These are phyloP conservation scores for Leccinum holopus DNA, from an alignment of 1,284 basidiomycete genomes.

Conservation along the genomic window DNA sequence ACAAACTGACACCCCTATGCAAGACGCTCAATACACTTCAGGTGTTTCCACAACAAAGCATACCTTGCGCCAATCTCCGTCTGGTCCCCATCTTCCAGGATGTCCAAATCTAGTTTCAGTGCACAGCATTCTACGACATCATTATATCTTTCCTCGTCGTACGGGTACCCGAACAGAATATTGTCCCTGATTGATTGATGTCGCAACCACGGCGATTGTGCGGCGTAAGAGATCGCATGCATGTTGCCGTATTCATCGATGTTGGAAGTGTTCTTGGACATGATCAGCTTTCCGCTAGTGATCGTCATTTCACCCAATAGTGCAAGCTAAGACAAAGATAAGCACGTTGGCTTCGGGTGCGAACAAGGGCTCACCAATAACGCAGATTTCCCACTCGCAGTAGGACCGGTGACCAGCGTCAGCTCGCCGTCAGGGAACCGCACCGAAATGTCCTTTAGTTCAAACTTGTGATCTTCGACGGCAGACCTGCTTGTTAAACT, in stretches of 20 bases:
- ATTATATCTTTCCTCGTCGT: slow-evolving; percentile 42
- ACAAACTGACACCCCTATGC: slow-evolving; percentile 45
- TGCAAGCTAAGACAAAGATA: slow-evolving; percentile 24
- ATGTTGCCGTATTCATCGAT: slow-evolving; percentile 43
- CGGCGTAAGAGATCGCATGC: slow-evolving; percentile 56
- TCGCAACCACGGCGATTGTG: slow-evolving; percentile 63
- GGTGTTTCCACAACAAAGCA: background rate
- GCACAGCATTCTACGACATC: slow-evolving; percentile 59
- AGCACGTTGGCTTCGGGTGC: background rate
- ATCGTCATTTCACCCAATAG: slow-evolving; percentile 36
- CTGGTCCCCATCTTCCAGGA: slow-evolving; percentile 43
- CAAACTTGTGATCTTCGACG: slow-evolving; percentile 46
- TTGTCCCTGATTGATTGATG: slow-evolving; percentile 45
- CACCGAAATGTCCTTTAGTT: slow-evolving; percentile 54
- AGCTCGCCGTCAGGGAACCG: slow-evolving; percentile 60
- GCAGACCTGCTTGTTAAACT: slow-evolving; percentile 17
- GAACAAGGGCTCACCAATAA: slow-evolving; percentile 24
- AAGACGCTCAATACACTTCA: slow-evolving; percentile 1
- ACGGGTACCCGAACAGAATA: slow-evolving; percentile 47
- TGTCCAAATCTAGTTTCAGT: slow-evolving; percentile 54
- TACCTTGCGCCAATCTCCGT: slow-evolving; percentile 38
- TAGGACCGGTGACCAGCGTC: slow-evolving; percentile 57
- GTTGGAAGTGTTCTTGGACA: slow-evolving; percentile 43
- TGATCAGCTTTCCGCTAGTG: slow-evolving; percentile 31
- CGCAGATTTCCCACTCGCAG: slow-evolving; percentile 68